Base-by-base conservation (phyloP, 2,329 filamentous ascomycete genomes). In the Colletotrichum eremochloae region DNA sequence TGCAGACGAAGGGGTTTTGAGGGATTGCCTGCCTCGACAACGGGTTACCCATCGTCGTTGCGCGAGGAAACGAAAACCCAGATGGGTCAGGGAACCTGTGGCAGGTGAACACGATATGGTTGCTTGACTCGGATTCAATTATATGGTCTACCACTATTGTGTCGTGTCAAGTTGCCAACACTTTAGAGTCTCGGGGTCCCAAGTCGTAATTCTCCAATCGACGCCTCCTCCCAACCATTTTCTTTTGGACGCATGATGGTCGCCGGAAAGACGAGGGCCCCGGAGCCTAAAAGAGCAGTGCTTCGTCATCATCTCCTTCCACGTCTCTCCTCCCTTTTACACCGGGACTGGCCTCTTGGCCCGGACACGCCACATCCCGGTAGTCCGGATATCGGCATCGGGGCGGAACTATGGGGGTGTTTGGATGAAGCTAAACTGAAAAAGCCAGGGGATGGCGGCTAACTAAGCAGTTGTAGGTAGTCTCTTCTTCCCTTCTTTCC, bases 361-460 rank as follows among this genome's bases (percentile, higher is more conserved):
- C 66, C 66, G 70, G 70, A 70, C 69, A 62, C 70, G 66, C 70
- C 66, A 72, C 70, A 72, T 70, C 66, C 66, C 60, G 70, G 66
- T 61, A 55, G 61, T 72, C 66, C 66, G 70, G 70, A 65, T 65
- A 67, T 69, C 70, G 60, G 70, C 70, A 65, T 40, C 60, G 40
- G 58, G 20, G 46, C 46, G 46, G 52, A 44, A 48, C 36, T n/a
- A 9, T 18, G 50, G 50, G 46, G 56, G 56, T 40, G 48, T 72
- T 68, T 68, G 56, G 56, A 63, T 29, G 68, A 71, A 62, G 63
- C 46, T 46, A 64, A 52, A 33, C 20, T 24, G 63, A 33, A 38
- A 24, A 55, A 18, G 46, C 11, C 20, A 48, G 9, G 46, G 46
- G 67, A 53, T 40, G 55, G 53, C 11, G 53, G 48, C 33, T n/a